Evolutionary conservation across 2,329 filamentous ascomycete genomes (phyloP).

Genomic region (Hypoxylon sp.): DNA sequence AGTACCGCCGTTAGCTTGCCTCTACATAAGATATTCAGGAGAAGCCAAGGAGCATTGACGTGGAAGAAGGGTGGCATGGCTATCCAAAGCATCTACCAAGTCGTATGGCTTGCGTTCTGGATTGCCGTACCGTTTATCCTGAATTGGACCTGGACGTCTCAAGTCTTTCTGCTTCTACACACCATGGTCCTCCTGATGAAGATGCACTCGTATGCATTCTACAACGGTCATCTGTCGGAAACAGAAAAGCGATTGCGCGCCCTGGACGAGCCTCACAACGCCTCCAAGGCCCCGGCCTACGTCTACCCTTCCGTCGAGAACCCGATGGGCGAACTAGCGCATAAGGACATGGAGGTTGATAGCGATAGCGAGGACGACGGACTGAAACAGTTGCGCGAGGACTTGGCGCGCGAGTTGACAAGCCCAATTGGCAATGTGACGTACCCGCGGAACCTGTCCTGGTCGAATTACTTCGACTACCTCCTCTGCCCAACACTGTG

Average conservation of each 20-base stretch:
- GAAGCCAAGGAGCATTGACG: slow-evolving; percentile 68
- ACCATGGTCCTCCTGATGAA: slow-evolving; percentile 96
- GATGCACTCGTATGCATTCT: slow-evolving; percentile 98
- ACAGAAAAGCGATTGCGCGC: slow-evolving; percentile 84
- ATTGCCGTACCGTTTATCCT: slow-evolving; percentile 86
- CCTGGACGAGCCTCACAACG: slow-evolving; percentile 82
- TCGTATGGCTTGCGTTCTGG: slow-evolving; percentile 85
- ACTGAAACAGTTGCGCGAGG: slow-evolving; percentile 81
- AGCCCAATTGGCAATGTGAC: slow-evolving; percentile 91
- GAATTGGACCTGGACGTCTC: slow-evolving; percentile 96
- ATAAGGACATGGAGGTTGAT: slow-evolving; percentile 55
- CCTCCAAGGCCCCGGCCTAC: slow-evolving; percentile 78
- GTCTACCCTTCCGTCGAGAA: slow-evolving; percentile 78
- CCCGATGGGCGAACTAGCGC: slow-evolving; percentile 58
- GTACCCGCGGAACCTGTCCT: slow-evolving; percentile 89
- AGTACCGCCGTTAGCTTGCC: slow-evolving; percentile 80
- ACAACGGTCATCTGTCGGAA: slow-evolving; percentile 94
- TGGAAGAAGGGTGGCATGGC: slow-evolving; percentile 86
- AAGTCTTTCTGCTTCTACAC: slow-evolving; percentile 94
- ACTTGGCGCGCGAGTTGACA: slow-evolving; percentile 90
- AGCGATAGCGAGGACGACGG: slow-evolving; percentile 60
- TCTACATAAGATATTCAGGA: slow-evolving; percentile 78
- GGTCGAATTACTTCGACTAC: slow-evolving; percentile 87
- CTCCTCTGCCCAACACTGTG: slow-evolving; percentile 94
- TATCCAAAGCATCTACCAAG: slow-evolving; percentile 87